phyloP scores from a whole-genome alignment of 106 monocot species.

The Vanilla planifolia region DNA sequence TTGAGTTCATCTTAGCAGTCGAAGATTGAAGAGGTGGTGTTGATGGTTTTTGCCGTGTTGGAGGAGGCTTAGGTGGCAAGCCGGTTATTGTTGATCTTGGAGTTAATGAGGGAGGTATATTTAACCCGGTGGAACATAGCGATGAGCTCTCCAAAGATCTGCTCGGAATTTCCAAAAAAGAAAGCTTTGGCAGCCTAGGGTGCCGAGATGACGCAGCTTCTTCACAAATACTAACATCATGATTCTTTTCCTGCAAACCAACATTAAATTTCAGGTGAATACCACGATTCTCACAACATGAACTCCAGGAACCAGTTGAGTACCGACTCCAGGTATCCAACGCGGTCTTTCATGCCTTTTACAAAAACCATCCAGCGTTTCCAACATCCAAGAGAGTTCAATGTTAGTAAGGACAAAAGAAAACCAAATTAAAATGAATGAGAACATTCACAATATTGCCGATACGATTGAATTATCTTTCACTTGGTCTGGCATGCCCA shows the following conservation, averaged over 20 bases:
- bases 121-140: slow-evolving; percentile 34
- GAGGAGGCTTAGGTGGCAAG: slow-evolving; percentile 79
- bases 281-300: neutral
- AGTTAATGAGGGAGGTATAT: slow-evolving; percentile 19
- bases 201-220: slow-evolving; percentile 19
- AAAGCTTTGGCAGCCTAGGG: slow-evolving; percentile 46
- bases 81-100: slow-evolving; percentile 60
- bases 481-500: no score
- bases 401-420: no score
- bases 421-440: no score
- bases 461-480: no score
- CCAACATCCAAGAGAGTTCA: neutral
- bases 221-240: slow-evolving; percentile 15
- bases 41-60: slow-evolving; percentile 57
- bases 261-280: neutral
- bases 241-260: slow-evolving; percentile 23
- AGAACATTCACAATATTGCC: no score
- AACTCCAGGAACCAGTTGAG: neutral
- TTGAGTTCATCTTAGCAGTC: slow-evolving; percentile 39
- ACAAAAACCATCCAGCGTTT: neutral
- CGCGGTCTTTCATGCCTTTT: no score
- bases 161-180: slow-evolving; percentile 68
- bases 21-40: slow-evolving; percentile 41
- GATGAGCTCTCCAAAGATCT: slow-evolving; percentile 41
- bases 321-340: neutral